Conservation (phyloP, 345 rosid species). For the Gossypium mustelinum region DNA sequence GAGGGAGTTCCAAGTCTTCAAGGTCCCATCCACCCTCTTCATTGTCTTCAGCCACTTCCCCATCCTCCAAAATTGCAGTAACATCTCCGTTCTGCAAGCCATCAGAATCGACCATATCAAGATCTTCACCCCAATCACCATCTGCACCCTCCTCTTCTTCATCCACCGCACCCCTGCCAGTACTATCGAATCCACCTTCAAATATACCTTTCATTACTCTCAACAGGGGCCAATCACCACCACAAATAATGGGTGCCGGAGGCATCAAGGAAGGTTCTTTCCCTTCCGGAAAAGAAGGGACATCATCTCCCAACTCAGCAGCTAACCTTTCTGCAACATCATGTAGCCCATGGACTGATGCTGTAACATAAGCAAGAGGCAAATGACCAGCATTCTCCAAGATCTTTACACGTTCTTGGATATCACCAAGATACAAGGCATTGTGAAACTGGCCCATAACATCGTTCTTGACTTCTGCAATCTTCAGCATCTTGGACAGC, state of each 20-base stretch:
- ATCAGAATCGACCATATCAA: conserved; percentile 65
- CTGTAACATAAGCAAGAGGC: conserved; percentile 83
- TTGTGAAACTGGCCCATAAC: conserved; percentile 97
- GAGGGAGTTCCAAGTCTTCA: conserved; percentile 86
- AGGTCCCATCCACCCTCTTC: conserved; percentile 95
- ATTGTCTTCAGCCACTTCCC: conserved; percentile 60
- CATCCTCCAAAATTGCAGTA: conserved; percentile 52
- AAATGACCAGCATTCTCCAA: conserved; percentile 84
- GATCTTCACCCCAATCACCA: conserved; percentile 86
- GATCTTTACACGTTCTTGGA: conserved; percentile 81
- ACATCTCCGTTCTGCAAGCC: conserved; percentile 61
- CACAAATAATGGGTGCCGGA: conserved; percentile 64
- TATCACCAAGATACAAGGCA: conserved; percentile 86
- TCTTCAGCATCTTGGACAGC: conserved; percentile 84
- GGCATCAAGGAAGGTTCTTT: conserved; percentile 74
- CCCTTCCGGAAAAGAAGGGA: conserved; percentile 71
- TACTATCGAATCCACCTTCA: conserved; percentile 75
- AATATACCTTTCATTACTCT: conserved; percentile 93
- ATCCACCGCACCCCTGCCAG: conserved; percentile 43
- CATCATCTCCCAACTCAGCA: conserved; percentile 60
- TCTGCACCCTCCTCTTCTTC: conserved; percentile 74
- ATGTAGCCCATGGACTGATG: conserved; percentile 72
- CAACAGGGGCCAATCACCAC: conserved; percentile 96
- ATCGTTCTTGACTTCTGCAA: conserved; percentile 89
- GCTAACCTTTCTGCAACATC: conserved; percentile 74